Evolutionary conservation across 345 rosid species (phyloP), one percentile per base, ranked within the genome.

Genomic region (Gossypium anomalum): DNA sequence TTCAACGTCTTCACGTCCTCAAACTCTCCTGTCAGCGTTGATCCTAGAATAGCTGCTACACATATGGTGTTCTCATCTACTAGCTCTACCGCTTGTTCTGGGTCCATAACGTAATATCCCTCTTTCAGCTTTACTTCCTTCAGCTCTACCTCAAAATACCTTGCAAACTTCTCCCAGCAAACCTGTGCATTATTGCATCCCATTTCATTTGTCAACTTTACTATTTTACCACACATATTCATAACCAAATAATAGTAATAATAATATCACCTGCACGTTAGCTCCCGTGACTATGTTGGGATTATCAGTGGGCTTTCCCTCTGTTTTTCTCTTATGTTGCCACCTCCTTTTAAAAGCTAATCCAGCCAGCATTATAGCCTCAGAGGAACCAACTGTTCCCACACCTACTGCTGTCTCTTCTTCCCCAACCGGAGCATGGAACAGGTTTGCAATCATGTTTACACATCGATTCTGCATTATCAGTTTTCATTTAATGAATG

Each of bases 281-380:
- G 92, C 97, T 43, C 97, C 91, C 22, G 97, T 91, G 70, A 91
- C 93, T 25, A 89, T 89, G 81, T 91, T 91, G 20, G 93, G 93
- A 19, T 87, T 87, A 78, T 89, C 93, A 72, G n/a, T 76, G 2
- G 92, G 75, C 47, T 85, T 72, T 27, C 87, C 91, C 44, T 83
- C 80, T 6, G 82, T 78, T 75, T 77, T 86, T 49, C 89, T 81
- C 84, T 70, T 88, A 60, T 86, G 79, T 82, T 91, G 92, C 97
- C 92, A 89, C 71, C 81, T 83, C 52, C 93, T 81, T 82, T 89
- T 89, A 76, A 91, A 91, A 66, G 97, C 93, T 48, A 91, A 82
- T 43, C 97, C 97, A 1, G 97, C 97, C 29, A 91, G 85, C 97
- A 91, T 91, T 67, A 91, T 89, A 29, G 92, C 93, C 81, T 91